A percentile compares a stretch with the other conserved stretches of the same genome.
These are phyloP conservation scores for Aspergillus leporis DNA, from an alignment of 495 filamentous ascomycete genomes.

Conservation along the genomic window DNA sequence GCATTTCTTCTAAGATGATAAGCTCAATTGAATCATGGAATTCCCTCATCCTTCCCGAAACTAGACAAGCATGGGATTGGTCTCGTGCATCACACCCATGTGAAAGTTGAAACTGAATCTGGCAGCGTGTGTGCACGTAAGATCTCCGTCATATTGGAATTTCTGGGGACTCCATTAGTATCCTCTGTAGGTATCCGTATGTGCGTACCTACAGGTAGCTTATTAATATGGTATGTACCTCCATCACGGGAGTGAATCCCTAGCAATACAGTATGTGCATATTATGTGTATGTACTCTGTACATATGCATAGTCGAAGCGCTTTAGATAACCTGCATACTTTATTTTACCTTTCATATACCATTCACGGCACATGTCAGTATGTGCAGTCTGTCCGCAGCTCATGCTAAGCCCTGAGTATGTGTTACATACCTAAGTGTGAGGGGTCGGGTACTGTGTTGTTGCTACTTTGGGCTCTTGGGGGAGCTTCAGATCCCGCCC, in stretches of 20 bases:
- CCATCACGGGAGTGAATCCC: not conserved
- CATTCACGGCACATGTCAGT: not conserved
- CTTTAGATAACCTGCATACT: not conserved
- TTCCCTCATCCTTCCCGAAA: conserved; percentile 12
- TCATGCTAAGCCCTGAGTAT: not conserved
- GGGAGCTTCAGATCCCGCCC: too few relatives aligned
- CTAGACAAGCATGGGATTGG: conserved; percentile 11
- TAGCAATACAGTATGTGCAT: not conserved
- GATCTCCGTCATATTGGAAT: conserved; percentile 3
- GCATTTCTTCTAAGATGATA: too few relatives aligned
- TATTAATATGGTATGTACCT: not conserved
- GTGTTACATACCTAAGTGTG: not conserved
- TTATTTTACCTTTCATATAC: not conserved
- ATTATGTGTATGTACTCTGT: not conserved
- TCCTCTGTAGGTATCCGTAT: not conserved
- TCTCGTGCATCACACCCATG: conserved; percentile 25
- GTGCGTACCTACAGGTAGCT: not conserved
- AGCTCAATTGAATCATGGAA: not conserved
- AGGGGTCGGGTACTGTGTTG: not conserved
- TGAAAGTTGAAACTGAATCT: conserved; percentile 15
- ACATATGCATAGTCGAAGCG: not conserved
- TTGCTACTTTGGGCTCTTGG: not conserved
- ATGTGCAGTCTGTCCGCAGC: not conserved
- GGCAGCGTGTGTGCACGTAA: conserved; percentile 1
- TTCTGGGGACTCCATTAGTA: not conserved